Base-by-base conservation (phyloP, 1,284 basidiomycete genomes). In the Porogramme epimiltina region DNA sequence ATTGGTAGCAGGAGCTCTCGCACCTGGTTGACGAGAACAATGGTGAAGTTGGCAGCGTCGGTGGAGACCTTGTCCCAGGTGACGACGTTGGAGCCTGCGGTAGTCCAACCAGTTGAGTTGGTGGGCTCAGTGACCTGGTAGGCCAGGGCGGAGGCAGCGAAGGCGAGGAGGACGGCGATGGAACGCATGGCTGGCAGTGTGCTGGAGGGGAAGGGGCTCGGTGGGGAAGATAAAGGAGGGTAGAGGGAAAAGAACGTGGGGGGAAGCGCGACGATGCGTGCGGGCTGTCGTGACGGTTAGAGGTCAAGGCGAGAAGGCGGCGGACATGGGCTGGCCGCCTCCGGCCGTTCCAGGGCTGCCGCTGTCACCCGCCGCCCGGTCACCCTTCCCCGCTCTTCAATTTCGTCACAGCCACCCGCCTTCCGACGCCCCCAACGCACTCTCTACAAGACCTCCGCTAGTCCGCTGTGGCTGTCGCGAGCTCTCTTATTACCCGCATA, bases 21-120 rank as follows among this genome's bases (percentile, higher is more conserved):
- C 51, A 80, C 89, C 66, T 53, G 68, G 71, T 91, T 89, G 61
- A 76, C 76, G 46, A 93, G 76, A 46, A 90, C 71, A 44, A 80
- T 76, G 11, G 85, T 81, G 69, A 93, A 92, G 71, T 80, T 89
- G 47, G 54, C 40, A 0, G 80, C 66, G 63, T 92, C 89, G 18
- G 86, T 87, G 53, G 54, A 54, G 55, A 90, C 89, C n/a, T 76
- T 75, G 2, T 70, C 52, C 89, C 90, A 92, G 18, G 69, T 53
- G 55, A 91, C 70, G 31, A 68, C 73, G 66, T 92, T 88, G 44
- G 76, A 61, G 19, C 83, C 83, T 16, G 66, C 63, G 61, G 78
- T 77, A 18, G 74, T 77, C 89, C 89, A 93, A 47, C 76, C 77
- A 24, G 77, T 62, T 36, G 62, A 50, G 26, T 60, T 59, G 55